A percentile compares a stretch with the other conserved stretches of the same genome.
These are phyloP conservation scores for Penicillium flavigenum DNA, from an alignment of 495 filamentous ascomycete species.

Conservation along the genomic window DNA sequence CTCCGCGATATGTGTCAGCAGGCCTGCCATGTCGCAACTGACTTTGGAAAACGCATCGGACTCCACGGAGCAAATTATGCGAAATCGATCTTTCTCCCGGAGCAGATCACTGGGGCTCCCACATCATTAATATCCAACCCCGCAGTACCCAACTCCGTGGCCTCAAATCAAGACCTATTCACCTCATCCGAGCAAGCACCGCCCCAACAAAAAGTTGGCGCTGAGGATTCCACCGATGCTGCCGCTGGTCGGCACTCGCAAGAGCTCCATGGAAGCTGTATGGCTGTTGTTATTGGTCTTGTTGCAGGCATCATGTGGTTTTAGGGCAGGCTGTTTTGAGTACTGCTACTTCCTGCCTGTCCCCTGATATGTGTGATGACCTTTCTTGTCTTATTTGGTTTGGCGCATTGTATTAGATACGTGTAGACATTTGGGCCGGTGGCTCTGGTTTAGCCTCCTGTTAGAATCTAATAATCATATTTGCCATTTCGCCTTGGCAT, in stretches of 20 bases:
- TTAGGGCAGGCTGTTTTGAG: constrained; percentile 13
- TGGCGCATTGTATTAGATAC: constrained; percentile 14
- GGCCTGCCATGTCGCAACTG: constrained; percentile 30
- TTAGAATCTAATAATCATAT: constrained; percentile 24
- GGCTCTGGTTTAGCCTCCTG: constrained; percentile 31
- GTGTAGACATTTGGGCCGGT: constrained; percentile 19
- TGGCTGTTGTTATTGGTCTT: constrained; percentile 45
- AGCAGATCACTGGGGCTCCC: neutral
- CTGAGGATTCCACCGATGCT: constrained; percentile 29
- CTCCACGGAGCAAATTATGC: constrained; percentile 8
- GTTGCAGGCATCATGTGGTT: constrained; percentile 48
- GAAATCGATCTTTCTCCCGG: constrained; percentile 9
- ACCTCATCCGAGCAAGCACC: constrained; percentile 7
- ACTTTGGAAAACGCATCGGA: constrained; percentile 12
- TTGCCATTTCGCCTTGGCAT: constrained; percentile 2
- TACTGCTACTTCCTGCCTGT: constrained; percentile 11
- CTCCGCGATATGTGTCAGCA: constrained; percentile 35
- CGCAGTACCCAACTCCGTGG: neutral
- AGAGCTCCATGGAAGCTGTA: constrained; percentile 40
- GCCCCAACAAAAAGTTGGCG: constrained; percentile 10
- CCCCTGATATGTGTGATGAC: constrained; percentile 26
- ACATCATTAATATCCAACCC: constrained; percentile 2
- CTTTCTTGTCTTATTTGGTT: constrained; percentile 18
- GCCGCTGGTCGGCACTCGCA: constrained; percentile 30
- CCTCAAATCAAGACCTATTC: neutral